Evolutionary conservation across 345 rosid species (phyloP).

Genomic region (Mercurialis annua): DNA sequence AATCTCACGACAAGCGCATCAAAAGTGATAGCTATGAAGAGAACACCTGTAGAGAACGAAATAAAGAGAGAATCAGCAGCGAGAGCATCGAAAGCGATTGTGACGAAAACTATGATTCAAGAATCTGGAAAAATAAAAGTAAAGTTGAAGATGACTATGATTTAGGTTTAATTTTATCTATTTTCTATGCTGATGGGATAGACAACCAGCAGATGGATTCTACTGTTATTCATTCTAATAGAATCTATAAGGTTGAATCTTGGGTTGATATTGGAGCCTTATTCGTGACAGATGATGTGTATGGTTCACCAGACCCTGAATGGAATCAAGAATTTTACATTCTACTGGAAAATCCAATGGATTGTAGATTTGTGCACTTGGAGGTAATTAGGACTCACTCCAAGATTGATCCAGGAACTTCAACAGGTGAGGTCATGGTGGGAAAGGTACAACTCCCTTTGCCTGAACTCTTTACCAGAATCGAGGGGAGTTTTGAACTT

Average conservation of each 20-base stretch:
- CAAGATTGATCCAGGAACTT: conserved; percentile 11
- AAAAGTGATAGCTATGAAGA: neutral
- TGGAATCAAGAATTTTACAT: conserved; percentile 10
- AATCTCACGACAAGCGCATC: no score
- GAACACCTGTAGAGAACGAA: neutral
- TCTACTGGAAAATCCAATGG: neutral
- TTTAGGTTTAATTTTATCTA: neutral
- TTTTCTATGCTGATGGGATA: conserved; percentile 13
- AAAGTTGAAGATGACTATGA: neutral
- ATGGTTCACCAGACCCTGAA: neutral
- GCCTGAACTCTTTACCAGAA: neutral
- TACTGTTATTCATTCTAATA: neutral
- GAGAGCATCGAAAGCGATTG: neutral
- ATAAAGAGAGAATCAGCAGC: neutral
- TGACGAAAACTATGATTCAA: neutral
- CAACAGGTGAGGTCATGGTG: conserved; percentile 3
- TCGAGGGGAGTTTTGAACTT: conserved; percentile 6
- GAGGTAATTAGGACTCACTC: conserved; percentile 11
- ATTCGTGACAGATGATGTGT: neutral
- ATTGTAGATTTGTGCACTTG: conserved; percentile 6
- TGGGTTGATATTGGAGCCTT: conserved; percentile 10
- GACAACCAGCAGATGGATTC: neutral
- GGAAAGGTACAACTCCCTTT: conserved; percentile 16
- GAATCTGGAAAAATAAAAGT: neutral
- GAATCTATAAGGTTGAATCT: neutral